Conservation (phyloP, 805 yeast genomes). For the Pichia phayaonensis region DNA sequence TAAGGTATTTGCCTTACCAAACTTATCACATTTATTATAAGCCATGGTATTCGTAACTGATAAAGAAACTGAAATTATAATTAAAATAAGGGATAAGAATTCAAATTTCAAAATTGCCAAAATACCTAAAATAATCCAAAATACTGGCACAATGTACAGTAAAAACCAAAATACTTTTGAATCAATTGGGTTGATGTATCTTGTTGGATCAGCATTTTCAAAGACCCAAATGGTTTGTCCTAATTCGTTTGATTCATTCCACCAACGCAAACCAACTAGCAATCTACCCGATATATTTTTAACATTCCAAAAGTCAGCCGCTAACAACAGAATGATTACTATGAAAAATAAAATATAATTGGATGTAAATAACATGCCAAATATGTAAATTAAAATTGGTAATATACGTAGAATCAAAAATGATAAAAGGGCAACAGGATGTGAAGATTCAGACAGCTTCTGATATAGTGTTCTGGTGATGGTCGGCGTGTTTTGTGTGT, state of each 20-base stretch:
- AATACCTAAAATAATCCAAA: constrained; percentile 70
- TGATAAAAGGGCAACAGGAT: constrained; percentile 68
- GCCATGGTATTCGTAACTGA: constrained; percentile 83
- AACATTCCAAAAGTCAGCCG: constrained; percentile 91
- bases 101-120: constrained; percentile 74
- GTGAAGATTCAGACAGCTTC: constrained; percentile 61
- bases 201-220: constrained; percentile 69
- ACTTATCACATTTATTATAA: constrained; percentile 86
- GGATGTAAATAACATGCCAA: constrained; percentile 62
- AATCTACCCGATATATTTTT: constrained; percentile 88
- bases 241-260: constrained; percentile 72
- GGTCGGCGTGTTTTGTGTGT: background rate
- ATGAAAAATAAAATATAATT: constrained; percentile 74
- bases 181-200: constrained; percentile 83
- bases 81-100: constrained; percentile 56
- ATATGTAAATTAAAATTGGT: constrained; percentile 58
- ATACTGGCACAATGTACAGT: constrained; percentile 63
- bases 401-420: constrained; percentile 55
- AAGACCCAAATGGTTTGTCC: constrained; percentile 81
- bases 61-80: constrained; percentile 59
- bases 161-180: constrained; percentile 83
- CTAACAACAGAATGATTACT: constrained; percentile 60
- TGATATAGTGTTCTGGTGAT: constrained; percentile 32
- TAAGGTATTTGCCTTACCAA: constrained; percentile 70
- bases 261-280: constrained; percentile 91